Base-by-base conservation (phyloP, 1,284 basidiomycete genomes). In the Puccinia novopanici region DNA sequence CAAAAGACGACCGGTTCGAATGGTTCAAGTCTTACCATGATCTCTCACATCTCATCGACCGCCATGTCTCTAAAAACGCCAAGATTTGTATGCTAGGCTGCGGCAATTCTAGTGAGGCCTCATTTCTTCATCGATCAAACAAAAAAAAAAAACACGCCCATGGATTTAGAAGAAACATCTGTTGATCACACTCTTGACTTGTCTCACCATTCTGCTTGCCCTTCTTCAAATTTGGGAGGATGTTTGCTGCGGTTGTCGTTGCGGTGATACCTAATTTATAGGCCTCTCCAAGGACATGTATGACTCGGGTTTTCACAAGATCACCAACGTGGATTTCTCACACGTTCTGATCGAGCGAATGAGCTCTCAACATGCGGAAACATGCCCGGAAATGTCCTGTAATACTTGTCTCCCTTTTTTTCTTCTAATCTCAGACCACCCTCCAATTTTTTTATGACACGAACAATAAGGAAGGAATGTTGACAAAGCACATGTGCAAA, bases 251-350 rank as follows among this genome's bases (percentile, higher is more conserved):
- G 2, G 15, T 59, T 59, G 9, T 5, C 13, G 5, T 40, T 45
- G 22, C 22, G 15, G 52, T 19, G 52, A 13, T 22, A 9, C 57
- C 92, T 92, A 13, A 45, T 15, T 50, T 13, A 37, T 48, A 82
- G 74, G 75, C 3, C 80, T 81, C 10, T 68, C 74, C 5, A 52
- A 79, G 40, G 75, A 77, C 9, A 93, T 96, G 92, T 96, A 93
- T 87, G 92, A 94, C 82, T 92, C 93, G 83, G 94, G 93, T 0
- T 96, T 92, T 85, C 89, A 88, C 82, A 90, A 92, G 82, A 92
- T 97, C 81, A 89, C 92, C 82, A 96, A 95, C 84, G 87, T 91
- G 30, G 94, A 96, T 84, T 95, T 94, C 86, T 95, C 94, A 0
- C 85, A 88, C 3, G 88, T 92, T 12, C 88, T 95, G 57, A 92